A percentile compares a stretch with the other conserved stretches of the same genome.
Conservation (phyloP, 2,329 filamentous ascomycete genomes). For the Chrysosporium queenslandicum region DNA sequence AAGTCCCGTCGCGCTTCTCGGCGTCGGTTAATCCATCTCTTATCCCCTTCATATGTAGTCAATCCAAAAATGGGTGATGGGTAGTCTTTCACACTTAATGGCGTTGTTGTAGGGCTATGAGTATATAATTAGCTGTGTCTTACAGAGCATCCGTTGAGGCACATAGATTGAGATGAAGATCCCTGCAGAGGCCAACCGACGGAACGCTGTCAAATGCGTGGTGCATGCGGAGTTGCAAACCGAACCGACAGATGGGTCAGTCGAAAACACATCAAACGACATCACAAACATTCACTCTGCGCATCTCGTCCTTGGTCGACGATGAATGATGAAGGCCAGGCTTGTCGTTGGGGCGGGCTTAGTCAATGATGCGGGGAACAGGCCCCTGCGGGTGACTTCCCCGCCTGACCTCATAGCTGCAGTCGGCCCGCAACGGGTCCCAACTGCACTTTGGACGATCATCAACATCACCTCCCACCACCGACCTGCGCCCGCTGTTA, state of each 20-base stretch:
- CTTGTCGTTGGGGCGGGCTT: neutral
- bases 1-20: too few species aligned
- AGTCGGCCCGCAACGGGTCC: neutral
- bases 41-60: too few species aligned
- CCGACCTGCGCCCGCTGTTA: neutral
- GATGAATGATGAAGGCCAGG: too few species aligned
- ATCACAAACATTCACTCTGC: too few species aligned
- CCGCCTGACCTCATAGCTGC: constrained; percentile 15
- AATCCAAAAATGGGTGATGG: too few species aligned
- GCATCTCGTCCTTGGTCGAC: too few species aligned
- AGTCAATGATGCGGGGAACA: neutral
- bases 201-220: neutral
- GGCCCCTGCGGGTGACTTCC: constrained; percentile 10
- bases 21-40: too few species aligned
- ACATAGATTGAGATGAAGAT: too few species aligned
- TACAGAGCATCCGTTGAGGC: too few species aligned
- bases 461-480: neutral
- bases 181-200: neutral
- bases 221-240: constrained; percentile 5
- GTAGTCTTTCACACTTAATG: too few species aligned
- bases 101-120: too few species aligned
- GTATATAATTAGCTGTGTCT: too few species aligned
- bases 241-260: neutral
- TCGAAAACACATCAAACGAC: neutral
- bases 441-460: constrained; percentile 6